Conservation (phyloP, 192 early-diverging fungal genomes). For the Linnemannia hyalina region DNA sequence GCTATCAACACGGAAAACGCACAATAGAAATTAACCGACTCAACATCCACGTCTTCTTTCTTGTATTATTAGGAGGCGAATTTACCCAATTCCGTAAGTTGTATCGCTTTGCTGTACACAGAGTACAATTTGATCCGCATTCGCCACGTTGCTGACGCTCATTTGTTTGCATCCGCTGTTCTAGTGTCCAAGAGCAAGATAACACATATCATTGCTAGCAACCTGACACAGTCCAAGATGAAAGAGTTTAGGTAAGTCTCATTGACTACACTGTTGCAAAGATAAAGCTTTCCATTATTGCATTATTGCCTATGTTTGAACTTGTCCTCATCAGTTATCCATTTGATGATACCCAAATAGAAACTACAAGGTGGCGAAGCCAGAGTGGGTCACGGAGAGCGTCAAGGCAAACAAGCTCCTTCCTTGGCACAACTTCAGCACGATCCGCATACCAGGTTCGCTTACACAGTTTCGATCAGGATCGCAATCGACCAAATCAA, state of each 20-base stretch:
- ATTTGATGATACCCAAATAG: slow-evolving; percentile 26
- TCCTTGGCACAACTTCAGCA: slow-evolving; percentile 74
- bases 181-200: slow-evolving; percentile 71
- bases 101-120: not conserved
- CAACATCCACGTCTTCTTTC: not conserved
- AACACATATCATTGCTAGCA: slow-evolving; percentile 78
- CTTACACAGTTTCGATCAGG: slow-evolving; percentile 23
- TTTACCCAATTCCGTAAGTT: slow-evolving; percentile 39
- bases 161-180: not conserved
- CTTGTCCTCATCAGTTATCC: not conserved
- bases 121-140: not conserved
- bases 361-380: slow-evolving; percentile 75
- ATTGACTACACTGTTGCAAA: too few species aligned
- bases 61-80: slow-evolving; percentile 32
- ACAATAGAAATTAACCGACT: not conserved
- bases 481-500: slow-evolving; percentile 8
- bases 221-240: slow-evolving; percentile 74
- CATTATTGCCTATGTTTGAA: not conserved
- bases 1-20: not conserved
- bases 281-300: not conserved
- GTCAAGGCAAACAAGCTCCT: slow-evolving; percentile 70
- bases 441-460: slow-evolving; percentile 25
- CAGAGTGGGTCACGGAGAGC: slow-evolving; percentile 85
- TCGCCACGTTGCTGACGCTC: too few species aligned
- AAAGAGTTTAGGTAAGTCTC: slow-evolving; percentile 65